Base-by-base conservation (phyloP, 192 early-diverging fungal species). In the Podila epicladia region DNA sequence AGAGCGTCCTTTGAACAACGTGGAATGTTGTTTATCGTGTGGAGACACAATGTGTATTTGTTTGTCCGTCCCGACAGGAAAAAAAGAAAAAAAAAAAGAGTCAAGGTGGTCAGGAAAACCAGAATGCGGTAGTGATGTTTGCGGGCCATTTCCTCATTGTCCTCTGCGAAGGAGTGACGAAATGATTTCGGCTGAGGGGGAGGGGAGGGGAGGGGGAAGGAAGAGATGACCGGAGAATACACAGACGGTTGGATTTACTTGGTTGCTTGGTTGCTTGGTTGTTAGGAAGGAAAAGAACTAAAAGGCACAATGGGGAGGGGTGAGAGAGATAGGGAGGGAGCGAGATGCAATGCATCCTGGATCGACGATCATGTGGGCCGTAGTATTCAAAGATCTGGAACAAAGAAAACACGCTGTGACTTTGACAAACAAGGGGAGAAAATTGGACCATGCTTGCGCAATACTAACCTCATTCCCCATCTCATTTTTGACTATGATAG, bases 401-500 rank as follows among this genome's bases (percentile, higher is more conserved):
- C 13, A 45, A 45, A 45, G 13, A 45, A 45, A 45, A 15, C 41
- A 45, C 35, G 35, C 35, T 37, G 35, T 37, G 9, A 37, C 35
- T 15, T 15, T 45, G 41, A 45, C 41, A 45, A 11, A 45, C 41
- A 41, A 9, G 38, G 41, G 41, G 12, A 41, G 3, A 45, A 17
- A 45, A 45, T 26, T 26, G n/a, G 22, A 55, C 41, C 38, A 53
- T 53, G 51, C 22, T 55, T 24, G 6, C 17, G 28, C 17, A 48
- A 49, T 31, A 45, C 59, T 38, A 58, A 45, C 38, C 58, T 28
- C 29, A 65, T n/a, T 28, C 50, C n/a, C 26, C 37, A 45, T 57
- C 24, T 45, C 55, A 12, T 11, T 20, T 59, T 31, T 60, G 45
- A 5, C 11, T 41, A 37, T 6, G 26, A 64, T 67, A 83, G 72